These are phyloP conservation scores for Cyclotella sp. DNA, from an alignment of 108 stramenopile genomes.

Conservation along the genomic window DNA sequence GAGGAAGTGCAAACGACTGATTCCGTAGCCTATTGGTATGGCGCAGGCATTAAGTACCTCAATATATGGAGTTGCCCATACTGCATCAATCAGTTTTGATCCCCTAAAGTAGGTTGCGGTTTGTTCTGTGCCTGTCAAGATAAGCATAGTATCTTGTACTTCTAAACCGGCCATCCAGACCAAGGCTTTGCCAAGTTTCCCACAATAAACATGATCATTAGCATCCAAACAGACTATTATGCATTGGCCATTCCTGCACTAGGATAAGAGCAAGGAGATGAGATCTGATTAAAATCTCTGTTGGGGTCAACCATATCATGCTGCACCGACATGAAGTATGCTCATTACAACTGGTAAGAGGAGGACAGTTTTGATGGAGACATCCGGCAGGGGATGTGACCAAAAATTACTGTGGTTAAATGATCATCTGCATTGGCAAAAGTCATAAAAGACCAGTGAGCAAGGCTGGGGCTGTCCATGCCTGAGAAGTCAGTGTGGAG, in stretches of 20 bases:
- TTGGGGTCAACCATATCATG: not conserved
- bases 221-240: conserved; percentile 23
- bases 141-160: conserved; percentile 8
- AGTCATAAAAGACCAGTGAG: not conserved
- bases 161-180: conserved; percentile 1
- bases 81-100: conserved; percentile 20
- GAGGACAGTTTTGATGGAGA: not conserved
- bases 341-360: conserved; percentile 18
- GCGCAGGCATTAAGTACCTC: conserved; percentile 1
- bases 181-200: not conserved
- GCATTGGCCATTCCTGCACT: conserved; percentile 6
- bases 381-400: conserved; percentile 19
- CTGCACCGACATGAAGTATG: not conserved
- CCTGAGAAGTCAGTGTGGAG: too few species aligned
- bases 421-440: not conserved
- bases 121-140: not conserved
- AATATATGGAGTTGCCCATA: conserved; percentile 14
- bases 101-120: conserved; percentile 23
- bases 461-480: not conserved
- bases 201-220: conserved; percentile 22
- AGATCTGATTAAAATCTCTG: too few species aligned
- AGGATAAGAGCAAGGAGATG: too few species aligned
- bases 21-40: conserved; percentile 23
- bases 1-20: conserved; percentile 6
- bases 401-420: not conserved